Base-by-base conservation (phyloP, 2,329 filamentous ascomycete species). In the Aureobasidium sp. region DNA sequence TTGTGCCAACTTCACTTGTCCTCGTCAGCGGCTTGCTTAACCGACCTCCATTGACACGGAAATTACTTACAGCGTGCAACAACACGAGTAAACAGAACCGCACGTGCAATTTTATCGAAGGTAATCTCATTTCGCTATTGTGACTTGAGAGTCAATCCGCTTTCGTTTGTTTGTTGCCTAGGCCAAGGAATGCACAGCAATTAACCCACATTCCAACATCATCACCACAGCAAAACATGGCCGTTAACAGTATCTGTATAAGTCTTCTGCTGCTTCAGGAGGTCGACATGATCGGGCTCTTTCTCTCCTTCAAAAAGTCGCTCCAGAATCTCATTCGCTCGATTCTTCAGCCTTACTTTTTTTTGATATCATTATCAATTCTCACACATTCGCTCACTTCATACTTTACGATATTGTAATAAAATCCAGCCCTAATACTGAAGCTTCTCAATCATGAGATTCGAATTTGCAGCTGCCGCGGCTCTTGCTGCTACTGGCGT, bases 241-340 rank as follows among this genome's bases (percentile, higher is more conserved):
- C 58, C 56, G 60, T 58, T 54, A 64, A 56, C 62, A 58, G 58
- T 55, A 25, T 56, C 53, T 40, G 55, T 64, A 64, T 64, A 64
- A 64, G 61, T 55, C 54, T 35, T 41, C 47, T 53, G 25, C 37
- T 29, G 35, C 47, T 54, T 55, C 53, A 45, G 41, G 54, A 53
- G 51, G 34, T 48, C 34, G 27, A 32, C 45, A 49, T 30, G 44
- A 41, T 30, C 49, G 41, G 42, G 41, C 56, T 55, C 56, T 53
- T 53, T 45, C 45, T 55, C 54, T 57, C 57, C 55, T 49, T 58
- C 59, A 57, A 53, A 55, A 61, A 62, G 57, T 57, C 59, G 57
- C 57, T 58, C 54, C 48, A 57, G 58, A 60, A 58, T 58, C 62
- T 59, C 62, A 64, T 59, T 65, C 63, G 61, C 63, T 65, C 56